Evolutionary conservation across 805 yeast species (phyloP), one percentile per base, ranked within the genome.

Genomic region (Saccharomyces kudriavzevii): DNA sequence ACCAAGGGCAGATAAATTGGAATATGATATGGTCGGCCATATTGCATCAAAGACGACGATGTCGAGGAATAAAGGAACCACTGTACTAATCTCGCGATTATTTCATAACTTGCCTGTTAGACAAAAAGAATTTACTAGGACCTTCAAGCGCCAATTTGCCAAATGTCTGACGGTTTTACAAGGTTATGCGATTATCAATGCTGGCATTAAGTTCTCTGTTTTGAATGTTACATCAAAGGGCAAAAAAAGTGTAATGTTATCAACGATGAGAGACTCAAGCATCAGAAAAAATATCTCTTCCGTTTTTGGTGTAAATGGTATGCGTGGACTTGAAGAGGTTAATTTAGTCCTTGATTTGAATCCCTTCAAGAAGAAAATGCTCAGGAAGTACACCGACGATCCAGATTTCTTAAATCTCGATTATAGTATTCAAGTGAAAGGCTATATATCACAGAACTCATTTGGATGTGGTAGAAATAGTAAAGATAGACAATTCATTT

Each of bases 101-200:
- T 94, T 94, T 63, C 67, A 76, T 9, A 77, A 72, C 50, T 69
- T 91, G 51, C 98, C 98, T 0, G 99, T 95, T 6, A 74, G 99
- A 55, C 75, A 82, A 49, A 85, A 83, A 61, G 90, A 87, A 58
- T 78, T 91, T 49, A 76, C 74, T 20, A 87, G 83, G 62, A 84
- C 86, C 59, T 63, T 72, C 40, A 87, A 82, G 63, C 76, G 83
- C 54, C 96, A 90, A 64, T 89, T 84, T 69, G 75, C 81, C 48
- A 86, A 84, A 61, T 76, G 88, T n/a, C 62, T 92, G 2, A 64
- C 72, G 0, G 62, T 85, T 45, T 59, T 94, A 2, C 94, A 82
- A 59, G 79, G 79, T 45, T 88, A 90, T 70, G 77, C 89, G 13
- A 60, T 94, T 3, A 80, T 87, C 5, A 72, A 77, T 56, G 70